Evolutionary conservation across 2,329 filamentous ascomycete genomes (phyloP), one percentile per base, ranked within the genome.

Genomic region (Tolypocladium pustulatum): DNA sequence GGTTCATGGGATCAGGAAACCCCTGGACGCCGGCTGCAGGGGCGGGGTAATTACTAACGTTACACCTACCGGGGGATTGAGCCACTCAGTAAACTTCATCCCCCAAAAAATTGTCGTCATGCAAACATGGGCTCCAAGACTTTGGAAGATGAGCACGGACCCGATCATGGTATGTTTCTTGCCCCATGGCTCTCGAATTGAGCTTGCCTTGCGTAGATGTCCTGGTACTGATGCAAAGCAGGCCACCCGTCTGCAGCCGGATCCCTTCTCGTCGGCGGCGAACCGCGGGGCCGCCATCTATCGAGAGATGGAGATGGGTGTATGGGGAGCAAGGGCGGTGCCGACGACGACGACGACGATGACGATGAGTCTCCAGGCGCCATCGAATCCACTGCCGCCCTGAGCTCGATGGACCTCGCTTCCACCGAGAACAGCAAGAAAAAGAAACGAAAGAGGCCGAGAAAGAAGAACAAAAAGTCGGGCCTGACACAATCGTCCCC

Each of bases 241-340:
- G 64, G 59, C 54, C 57, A 54, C 43, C 52, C 69, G 54, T 62
- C 60, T 58, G 64, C 63, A 7, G 59, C 60, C 57, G 51, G 52
- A 46, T 37, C 64, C 56, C 64, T 60, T 60, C 61, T 60, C 43
- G 59, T 63, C 55, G 74, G 75, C 49, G 76, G 76, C 54, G 73
- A 76, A 60, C 73, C 75, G 43, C 72, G 73, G 9, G 76, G 75
- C 38, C 63, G 63, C 7, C 75, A 78, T 59, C 62, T 72, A 46
- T 69, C 72, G 60, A 69, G 72, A 49, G 76, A 79, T 59, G 75
- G 75, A 9, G 76, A 79, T 57, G 71, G 73, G 4, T 72, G 64
- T 54, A 58, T 77, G 54, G 75, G 72, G 25, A 65, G 62, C 20
- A 32, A 17, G 7, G 59, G 67, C 37, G 73, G 66, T 34, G 67